Evolutionary conservation across 2,329 filamentous ascomycete species (phyloP), one percentile per base, ranked within the genome.

Genomic region (Apiospora koreana): DNA sequence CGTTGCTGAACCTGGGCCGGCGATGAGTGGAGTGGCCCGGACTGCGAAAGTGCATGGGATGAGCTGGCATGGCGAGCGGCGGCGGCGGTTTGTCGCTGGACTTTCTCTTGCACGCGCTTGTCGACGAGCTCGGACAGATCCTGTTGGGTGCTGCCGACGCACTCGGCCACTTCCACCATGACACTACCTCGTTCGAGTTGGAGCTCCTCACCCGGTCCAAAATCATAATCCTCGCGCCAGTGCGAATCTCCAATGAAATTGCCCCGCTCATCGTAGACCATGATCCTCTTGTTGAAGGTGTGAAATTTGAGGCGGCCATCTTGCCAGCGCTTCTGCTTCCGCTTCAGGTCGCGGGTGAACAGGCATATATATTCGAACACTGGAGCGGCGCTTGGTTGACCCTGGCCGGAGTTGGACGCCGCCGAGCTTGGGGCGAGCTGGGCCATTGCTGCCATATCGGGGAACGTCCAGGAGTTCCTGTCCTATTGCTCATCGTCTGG

Each of bases 241-340:
- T 97, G 94, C 42, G 90, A 89, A 79, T 97, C 95, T 3, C 94
- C 95, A 38, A 98, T 87, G 74, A 92, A 94, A 78, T 95, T 94
- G 0, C 93, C 90, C 2, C 88, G 85, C 65, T 93, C 90, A 79
- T 97, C 94, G 76, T 96, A 95, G 8, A 97, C 93, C 93, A 98
- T 97, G 71, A 96, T 85, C 5, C 94, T 90, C 78, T 91, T 93
- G 83, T 98, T 98, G 87, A 97, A 97, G 0, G 93, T 92, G 78
- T 98, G 95, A 74, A 92, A 97, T 73, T 92, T 93, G 72, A 98
- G 88, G 68, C 90, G 90, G 45, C 95, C 95, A 91, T 98, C 95
- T 77, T 97, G 94, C 95, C 95, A 98, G 72, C 93, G 87, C 80
- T 98, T 98, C 75, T 94, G 91, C 82, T 98, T 98, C 69, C 93